Base-by-base conservation (phyloP, 371 early-diverging fungal genomes). In the Rhizomucor miehei region DNA sequence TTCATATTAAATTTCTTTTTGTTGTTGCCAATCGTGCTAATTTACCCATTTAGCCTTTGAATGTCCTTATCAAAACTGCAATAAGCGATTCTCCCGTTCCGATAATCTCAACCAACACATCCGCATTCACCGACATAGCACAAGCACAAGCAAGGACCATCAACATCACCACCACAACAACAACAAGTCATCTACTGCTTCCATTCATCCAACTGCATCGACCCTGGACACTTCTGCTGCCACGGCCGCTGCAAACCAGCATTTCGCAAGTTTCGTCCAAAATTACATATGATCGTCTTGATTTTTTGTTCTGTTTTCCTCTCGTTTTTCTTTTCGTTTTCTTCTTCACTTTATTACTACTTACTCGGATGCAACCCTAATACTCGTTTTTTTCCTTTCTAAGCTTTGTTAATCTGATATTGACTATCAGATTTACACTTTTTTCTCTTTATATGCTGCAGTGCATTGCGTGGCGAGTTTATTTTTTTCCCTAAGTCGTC, bases 91-190 rank as follows among this genome's bases (percentile, higher is more conserved):
- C 70, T 85, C 90, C 11, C 79, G 96, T 46, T 85, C 87, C 29
- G 93, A 93, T 59, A 92, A 92, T 63, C 62, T 93, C 52, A 83
- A 85, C 52, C 86, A 87, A 57, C 90, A 89, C 54, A 79, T 85
- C 47, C 80, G 81, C 20, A 84, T 80, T 44, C 85, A 83, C 52
- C 75, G 80, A 16, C 81, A 82, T 56, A 83, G 64, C 40, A 59
- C 44, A 19, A 40, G 47, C 19, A 60, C 51, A 39, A 53, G 24
- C 54, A 63, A 40, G 29, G 41, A 58, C 14, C 51, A 59, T 23
- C 55, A 52, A 13, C 64, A 62, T 19, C 51, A 38, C n/a, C 65
- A 66, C 48, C 38, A 63, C 55, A 56, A 61, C 11, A 47, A 60
- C 54, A 57, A 63, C 17, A 24, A 37, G 41, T 41, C 48, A 29